Conservation (phyloP, 2,329 filamentous ascomycete genomes). For the Penicillium hordei region DNA sequence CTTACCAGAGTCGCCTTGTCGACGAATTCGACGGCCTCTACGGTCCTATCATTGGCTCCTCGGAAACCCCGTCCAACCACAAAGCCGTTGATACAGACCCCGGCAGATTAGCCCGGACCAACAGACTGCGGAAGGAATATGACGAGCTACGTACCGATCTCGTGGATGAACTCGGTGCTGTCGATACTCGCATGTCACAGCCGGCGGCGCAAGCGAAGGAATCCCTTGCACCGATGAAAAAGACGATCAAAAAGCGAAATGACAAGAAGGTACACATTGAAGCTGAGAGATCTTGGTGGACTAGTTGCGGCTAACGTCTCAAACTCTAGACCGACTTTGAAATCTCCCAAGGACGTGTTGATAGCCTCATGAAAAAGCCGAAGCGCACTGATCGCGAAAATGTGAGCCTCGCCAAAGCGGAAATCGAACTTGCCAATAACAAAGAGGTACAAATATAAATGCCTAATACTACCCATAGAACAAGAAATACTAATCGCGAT, state of each 20-base stretch:
- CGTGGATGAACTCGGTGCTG: slow-evolving; percentile 66
- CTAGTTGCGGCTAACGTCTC: background rate
- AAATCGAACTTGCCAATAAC: slow-evolving; percentile 65
- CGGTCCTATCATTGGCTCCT: slow-evolving; percentile 70
- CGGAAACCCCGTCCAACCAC: slow-evolving; percentile 57
- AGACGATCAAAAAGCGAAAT: slow-evolving; percentile 81
- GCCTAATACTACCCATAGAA: background rate
- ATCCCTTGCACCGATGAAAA: slow-evolving; percentile 69
- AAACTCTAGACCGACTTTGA: slow-evolving; percentile 68
- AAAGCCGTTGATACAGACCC: slow-evolving; percentile 62
- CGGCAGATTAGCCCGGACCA: slow-evolving; percentile 62
- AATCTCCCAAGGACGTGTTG: slow-evolving; percentile 69
- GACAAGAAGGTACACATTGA: slow-evolving; percentile 62
- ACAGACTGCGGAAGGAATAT: slow-evolving; percentile 65
- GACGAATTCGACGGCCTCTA: slow-evolving; percentile 72
- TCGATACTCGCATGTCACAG: slow-evolving; percentile 68
- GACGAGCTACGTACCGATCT: slow-evolving; percentile 70
- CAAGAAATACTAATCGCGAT: background rate
- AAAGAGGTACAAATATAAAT: slow-evolving; percentile 54
- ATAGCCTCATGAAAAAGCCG: slow-evolving; percentile 68
- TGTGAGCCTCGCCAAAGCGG: slow-evolving; percentile 66
- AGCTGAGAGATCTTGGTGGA: background rate
- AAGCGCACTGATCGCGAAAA: slow-evolving; percentile 73
- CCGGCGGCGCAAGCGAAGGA: slow-evolving; percentile 70
- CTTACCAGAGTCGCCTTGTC: slow-evolving; percentile 65